These are phyloP conservation scores for Ganoderma multipileum DNA, from an alignment of 1,284 basidiomycete genomes.

Conservation along the genomic window DNA sequence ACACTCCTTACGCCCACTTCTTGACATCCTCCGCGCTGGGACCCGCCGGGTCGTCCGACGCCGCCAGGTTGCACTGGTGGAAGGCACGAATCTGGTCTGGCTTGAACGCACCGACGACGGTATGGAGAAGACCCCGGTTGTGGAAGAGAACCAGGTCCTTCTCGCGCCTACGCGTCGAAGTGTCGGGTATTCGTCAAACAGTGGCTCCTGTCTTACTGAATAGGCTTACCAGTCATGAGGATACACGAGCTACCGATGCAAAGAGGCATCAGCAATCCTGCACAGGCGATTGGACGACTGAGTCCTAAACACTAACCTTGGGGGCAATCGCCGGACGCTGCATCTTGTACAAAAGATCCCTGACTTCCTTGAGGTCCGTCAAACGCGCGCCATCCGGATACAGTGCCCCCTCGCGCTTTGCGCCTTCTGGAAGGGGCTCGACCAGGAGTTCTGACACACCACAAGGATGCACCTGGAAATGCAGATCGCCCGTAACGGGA, in stretches of 20 bases:
- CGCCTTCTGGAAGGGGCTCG: conserved; percentile 64
- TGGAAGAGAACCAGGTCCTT: conserved; percentile 75
- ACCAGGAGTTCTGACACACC: conserved; percentile 63
- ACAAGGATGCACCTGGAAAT: conserved; percentile 82
- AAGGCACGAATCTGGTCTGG: conserved; percentile 77
- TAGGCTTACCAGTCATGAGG: conserved; percentile 65
- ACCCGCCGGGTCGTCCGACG: conserved; percentile 72
- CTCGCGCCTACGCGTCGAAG: conserved; percentile 47
- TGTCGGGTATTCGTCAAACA: neutral
- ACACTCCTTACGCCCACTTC: conserved; percentile 52
- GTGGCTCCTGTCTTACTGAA: neutral
- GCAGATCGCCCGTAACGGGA: conserved; percentile 75
- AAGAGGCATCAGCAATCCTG: neutral
- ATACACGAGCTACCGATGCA: conserved; percentile 55
- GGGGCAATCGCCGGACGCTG: conserved; percentile 85
- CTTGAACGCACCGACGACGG: conserved; percentile 79
- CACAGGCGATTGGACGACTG: neutral
- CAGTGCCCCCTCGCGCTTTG: conserved; percentile 58
- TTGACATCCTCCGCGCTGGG: conserved; percentile 68
- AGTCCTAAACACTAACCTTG: conserved; percentile 49
- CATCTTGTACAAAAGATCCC: conserved; percentile 79
- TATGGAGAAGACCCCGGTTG: conserved; percentile 80
- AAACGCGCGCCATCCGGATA: conserved; percentile 81
- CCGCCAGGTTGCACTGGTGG: conserved; percentile 86
- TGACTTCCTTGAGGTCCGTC: conserved; percentile 71